Base-by-base conservation (phyloP, 306 rosid species). In the Myrica gale region DNA sequence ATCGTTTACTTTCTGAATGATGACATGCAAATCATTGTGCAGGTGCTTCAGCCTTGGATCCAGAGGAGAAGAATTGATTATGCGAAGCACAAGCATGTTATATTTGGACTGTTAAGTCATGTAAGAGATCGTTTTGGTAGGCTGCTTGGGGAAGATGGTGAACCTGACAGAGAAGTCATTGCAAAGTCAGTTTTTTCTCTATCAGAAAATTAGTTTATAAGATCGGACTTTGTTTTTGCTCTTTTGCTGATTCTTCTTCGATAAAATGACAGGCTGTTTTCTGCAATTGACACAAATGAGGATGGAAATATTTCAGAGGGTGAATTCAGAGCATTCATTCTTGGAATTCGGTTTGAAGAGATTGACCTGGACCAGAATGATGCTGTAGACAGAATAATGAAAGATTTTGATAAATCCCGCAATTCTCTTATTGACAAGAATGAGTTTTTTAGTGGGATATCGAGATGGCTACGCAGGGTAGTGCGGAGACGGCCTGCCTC, bases 1-100 rank as follows among this genome's bases (percentile, higher is more conserved):
- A 54, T n/a, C 8, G 11, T 42, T 51, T 9, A 47, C 51, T 69
- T 70, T 54, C 67, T 52, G 72, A 78, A 45, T 72, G 68, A 75
- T 73, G 21, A 52, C 44, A 42, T 65, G 19, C 19, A 50, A 74
- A 73, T 43, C 21, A 16, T 68, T 69, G 21, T 84, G 88, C 91
- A 96, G 99, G 87, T 96, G 66, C 83, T 85, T 81, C 99, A 96
- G 82, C 99, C 98, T 55, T 90, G 96, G 97, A 90, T 89, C 81
- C 98, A 92, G 81, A 88, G 47, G 72, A 84, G 99, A 79, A 89
- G 88, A 69, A 68, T 96, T 76, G 82, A 54, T 5, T 92, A 83
- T 84, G 90, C 86, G 55, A 89, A 78, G 74, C 97, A 85, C 82
- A 96, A 84, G 68, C 97, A 86, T 80, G 89, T 90, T 69, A 92